Evolutionary conservation across 192 early-diverging fungal species (phyloP).

Genomic region (Pilobolus umbonatus): DNA sequence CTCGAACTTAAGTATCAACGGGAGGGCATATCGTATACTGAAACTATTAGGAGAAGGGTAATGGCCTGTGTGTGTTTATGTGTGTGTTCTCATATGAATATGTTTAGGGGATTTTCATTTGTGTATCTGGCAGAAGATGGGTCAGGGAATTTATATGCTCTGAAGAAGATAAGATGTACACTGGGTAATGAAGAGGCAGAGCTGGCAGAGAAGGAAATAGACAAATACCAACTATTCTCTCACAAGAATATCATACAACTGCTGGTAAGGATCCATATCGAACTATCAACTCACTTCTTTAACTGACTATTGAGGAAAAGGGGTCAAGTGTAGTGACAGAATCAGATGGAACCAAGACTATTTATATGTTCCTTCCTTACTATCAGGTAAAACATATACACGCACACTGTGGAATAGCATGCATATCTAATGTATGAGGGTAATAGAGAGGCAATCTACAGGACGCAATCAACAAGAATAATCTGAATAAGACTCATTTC

Average conservation of each 20-base stretch:
- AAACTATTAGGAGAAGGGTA: conserved; percentile 66
- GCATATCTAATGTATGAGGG: conserved; percentile 37
- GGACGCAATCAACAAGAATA: conserved; percentile 51
- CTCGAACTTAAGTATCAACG: conserved; percentile 52
- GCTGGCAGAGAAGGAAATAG: conserved; percentile 63
- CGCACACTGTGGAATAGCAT: not conserved
- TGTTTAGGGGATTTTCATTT: conserved; percentile 60
- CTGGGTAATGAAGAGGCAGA: conserved; percentile 52
- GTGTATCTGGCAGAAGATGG: conserved; percentile 60
- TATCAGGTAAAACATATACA: conserved; percentile 38
- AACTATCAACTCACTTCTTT: not conserved
- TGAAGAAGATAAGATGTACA: conserved; percentile 67
- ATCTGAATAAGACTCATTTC: conserved; percentile 44
- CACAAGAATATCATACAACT: conserved; percentile 63
- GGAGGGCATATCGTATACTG: conserved; percentile 52
- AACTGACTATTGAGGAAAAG: conserved; percentile 21
- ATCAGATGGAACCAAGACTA: conserved; percentile 46
- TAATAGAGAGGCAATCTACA: conserved; percentile 51
- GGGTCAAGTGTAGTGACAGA: conserved; percentile 53
- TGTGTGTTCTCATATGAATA: not conserved
- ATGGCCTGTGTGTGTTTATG: not conserved
- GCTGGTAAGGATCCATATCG: conserved; percentile 34
- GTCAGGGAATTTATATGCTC: conserved; percentile 45
- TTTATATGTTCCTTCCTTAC: conserved; percentile 70
- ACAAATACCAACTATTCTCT: conserved; percentile 59